Conservation (phyloP, 352 stramenopile genomes). For the Globisporangium acanthophoron region DNA sequence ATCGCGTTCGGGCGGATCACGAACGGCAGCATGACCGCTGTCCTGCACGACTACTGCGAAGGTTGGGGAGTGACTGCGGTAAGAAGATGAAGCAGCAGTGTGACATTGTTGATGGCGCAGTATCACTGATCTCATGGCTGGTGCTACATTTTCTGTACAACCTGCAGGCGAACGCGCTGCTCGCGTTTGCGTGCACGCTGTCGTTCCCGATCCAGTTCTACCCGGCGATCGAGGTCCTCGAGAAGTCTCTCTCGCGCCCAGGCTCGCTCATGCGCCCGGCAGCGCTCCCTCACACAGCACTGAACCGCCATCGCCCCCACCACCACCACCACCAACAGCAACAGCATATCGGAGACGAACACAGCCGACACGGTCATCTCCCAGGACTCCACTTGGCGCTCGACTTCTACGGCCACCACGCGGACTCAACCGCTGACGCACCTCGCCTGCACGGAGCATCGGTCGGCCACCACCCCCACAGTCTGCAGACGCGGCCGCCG, state of each 20-base stretch:
- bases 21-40: conserved; percentile 76
- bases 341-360: not conserved
- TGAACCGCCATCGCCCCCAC: conserved; percentile 4
- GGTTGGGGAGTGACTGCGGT: conserved; percentile 63
- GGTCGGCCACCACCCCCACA: not conserved
- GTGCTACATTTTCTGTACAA: conserved; percentile 1
- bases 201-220: conserved; percentile 84
- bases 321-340: not conserved
- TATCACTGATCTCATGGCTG: not conserved
- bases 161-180: conserved; percentile 50
- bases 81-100: not conserved
- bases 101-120: no score
- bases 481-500: not conserved
- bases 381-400: not conserved
- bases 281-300: conserved; percentile 19
- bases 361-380: not conserved
- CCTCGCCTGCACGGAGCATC: not conserved
- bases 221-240: conserved; percentile 65
- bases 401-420: not conserved
- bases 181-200: conserved; percentile 67
- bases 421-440: not conserved
- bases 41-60: conserved; percentile 65
- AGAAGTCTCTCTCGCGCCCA: conserved; percentile 48
- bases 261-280: conserved; percentile 33
- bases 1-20: conserved; percentile 64